These are phyloP conservation scores for Fusarium floridanum DNA, from an alignment of 2,329 filamentous ascomycete genomes.

Conservation along the genomic window DNA sequence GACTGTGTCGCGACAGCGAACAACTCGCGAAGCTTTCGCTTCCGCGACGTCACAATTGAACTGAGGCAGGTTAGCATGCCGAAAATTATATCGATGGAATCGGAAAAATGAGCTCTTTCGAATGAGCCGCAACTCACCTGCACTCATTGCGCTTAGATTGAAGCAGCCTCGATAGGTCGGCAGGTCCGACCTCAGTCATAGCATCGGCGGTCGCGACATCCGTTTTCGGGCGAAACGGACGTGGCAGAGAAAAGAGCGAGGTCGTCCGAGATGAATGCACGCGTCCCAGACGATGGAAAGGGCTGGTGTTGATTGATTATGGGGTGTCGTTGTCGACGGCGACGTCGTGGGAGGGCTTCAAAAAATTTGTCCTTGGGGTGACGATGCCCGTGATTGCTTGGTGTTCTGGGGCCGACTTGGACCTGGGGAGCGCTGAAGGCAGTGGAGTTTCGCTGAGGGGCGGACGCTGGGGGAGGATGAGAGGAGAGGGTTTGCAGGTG, in stretches of 20 bases:
- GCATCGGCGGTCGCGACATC: slow-evolving; percentile 77
- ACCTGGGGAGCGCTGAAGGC: slow-evolving; percentile 37
- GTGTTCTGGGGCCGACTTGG: slow-evolving; percentile 36
- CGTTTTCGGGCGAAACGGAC: slow-evolving; percentile 75
- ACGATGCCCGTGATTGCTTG: slow-evolving; percentile 37
- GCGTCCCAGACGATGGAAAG: slow-evolving; percentile 50
- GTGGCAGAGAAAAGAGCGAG: slow-evolving; percentile 47
- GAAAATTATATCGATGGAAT: slow-evolving; percentile 60
- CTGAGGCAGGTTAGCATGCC: slow-evolving; percentile 63
- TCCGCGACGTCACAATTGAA: slow-evolving; percentile 84
- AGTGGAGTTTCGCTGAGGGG: slow-evolving; percentile 40
- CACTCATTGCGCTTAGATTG: slow-evolving; percentile 73
- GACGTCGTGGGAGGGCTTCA: slow-evolving; percentile 48
- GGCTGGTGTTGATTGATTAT: slow-evolving; percentile 51
- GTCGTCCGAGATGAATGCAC: slow-evolving; percentile 48
- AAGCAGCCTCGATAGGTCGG: slow-evolving; percentile 75
- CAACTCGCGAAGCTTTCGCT: slow-evolving; percentile 90
- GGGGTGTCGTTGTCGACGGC: slow-evolving; percentile 46
- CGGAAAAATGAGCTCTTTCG: slow-evolving; percentile 64
- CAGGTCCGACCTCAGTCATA: slow-evolving; percentile 78
- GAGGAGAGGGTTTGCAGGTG: slow-evolving; percentile 15
- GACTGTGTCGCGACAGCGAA: slow-evolving; percentile 82
- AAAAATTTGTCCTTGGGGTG: slow-evolving; percentile 50
- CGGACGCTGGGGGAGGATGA: slow-evolving; percentile 29
- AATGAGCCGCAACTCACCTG: slow-evolving; percentile 64